phyloP scores from a whole-genome alignment of 2,329 filamentous ascomycete species.

The Xylaria sp. region DNA sequence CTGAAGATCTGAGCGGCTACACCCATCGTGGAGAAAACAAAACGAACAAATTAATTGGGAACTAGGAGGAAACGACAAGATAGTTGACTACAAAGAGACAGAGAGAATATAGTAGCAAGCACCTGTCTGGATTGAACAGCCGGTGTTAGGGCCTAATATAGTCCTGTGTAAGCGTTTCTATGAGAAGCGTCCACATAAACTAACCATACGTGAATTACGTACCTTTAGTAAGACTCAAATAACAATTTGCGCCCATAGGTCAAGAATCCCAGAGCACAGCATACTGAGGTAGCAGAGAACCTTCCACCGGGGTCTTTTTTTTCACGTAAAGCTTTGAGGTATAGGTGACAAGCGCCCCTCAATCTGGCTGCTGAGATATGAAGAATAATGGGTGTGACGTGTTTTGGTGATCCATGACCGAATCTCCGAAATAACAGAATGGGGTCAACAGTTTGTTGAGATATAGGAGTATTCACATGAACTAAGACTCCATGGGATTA shows the following conservation, averaged over 20 bases:
- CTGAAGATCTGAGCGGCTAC: conserved; percentile 37
- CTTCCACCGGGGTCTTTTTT: not conserved
- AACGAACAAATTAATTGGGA: not conserved
- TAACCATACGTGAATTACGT: not conserved
- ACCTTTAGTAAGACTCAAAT: not conserved
- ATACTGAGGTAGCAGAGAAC: not conserved
- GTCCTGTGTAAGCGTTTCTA: not conserved
- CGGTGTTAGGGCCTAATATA: not conserved
- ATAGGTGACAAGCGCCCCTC: not conserved
- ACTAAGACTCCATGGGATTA: not conserved
- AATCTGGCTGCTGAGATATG: not conserved
- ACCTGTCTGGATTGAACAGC: not conserved
- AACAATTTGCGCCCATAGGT: not conserved
- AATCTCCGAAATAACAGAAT: not conserved
- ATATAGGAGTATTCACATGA: not conserved
- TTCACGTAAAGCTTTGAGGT: conserved; percentile 10
- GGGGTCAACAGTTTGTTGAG: not conserved
- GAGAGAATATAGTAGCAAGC: not conserved
- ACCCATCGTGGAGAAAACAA: conserved; percentile 22
- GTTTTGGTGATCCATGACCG: not conserved
- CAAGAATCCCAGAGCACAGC: not conserved
- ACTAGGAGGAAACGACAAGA: not conserved
- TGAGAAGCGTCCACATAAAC: not conserved
- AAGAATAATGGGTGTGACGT: not conserved
- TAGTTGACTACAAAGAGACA: not conserved